Conservation (phyloP, 2,329 filamentous ascomycete genomes). For the Orbilia ellipsospora region DNA sequence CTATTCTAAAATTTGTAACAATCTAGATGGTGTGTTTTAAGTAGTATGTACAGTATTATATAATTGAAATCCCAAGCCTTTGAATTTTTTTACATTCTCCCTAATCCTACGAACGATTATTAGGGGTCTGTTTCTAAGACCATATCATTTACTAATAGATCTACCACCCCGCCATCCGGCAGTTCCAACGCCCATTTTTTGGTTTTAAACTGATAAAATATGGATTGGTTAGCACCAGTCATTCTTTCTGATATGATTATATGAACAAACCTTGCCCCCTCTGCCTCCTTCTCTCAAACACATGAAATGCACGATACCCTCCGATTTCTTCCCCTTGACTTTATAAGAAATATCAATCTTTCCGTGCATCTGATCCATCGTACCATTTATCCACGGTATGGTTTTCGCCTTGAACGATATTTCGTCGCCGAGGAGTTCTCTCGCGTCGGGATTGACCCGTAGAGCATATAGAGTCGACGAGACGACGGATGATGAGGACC, state of each 20-base stretch:
- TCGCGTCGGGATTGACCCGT: constrained; percentile 79
- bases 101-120: background rate
- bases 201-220: constrained; percentile 77
- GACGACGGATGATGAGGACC: constrained; percentile 86
- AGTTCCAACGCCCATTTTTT: constrained; percentile 87
- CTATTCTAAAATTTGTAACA: background rate
- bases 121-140: constrained; percentile 4
- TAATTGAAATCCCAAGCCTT: background rate
- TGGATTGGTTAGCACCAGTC: background rate
- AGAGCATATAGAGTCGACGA: constrained; percentile 90
- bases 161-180: constrained; percentile 73
- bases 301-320: constrained; percentile 81
- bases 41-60: constrained; percentile 11
- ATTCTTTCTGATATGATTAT: background rate
- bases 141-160: constrained; percentile 73
- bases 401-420: constrained; percentile 78
- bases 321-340: constrained; percentile 80
- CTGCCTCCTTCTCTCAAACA: constrained; percentile 76
- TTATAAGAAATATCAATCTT: constrained; percentile 86
- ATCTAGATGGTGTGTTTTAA: too few species aligned
- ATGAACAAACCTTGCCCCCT: constrained; percentile 63
- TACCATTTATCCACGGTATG: constrained; percentile 84
- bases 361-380: constrained; percentile 94
- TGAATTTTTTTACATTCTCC: background rate
- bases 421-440: constrained; percentile 84